Evolutionary conservation across 139 green algal genomes (phyloP).

Genomic region (Coccomyxa sp.): DNA sequence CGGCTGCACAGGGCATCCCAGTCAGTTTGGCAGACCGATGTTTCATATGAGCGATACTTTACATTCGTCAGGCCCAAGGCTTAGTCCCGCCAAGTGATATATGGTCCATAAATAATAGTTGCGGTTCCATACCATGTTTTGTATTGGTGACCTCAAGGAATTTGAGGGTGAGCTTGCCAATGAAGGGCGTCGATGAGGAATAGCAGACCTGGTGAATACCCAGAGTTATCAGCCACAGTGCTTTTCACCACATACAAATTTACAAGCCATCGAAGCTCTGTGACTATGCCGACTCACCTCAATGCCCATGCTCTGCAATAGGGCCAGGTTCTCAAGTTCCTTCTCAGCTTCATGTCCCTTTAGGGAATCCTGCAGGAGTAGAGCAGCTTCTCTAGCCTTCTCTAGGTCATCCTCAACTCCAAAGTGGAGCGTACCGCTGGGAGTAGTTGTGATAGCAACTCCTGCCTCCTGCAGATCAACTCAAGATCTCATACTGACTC

Average conservation of each 20-base stretch:
- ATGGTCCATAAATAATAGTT: background rate
- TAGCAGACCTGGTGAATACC: slow-evolving; percentile 3
- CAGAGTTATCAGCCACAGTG: background rate
- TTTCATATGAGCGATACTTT: too few relatives aligned
- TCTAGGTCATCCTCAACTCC: background rate
- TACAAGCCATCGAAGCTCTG: too few relatives aligned
- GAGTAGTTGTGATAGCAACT: background rate
- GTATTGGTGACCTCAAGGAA: background rate
- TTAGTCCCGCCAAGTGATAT: too few relatives aligned
- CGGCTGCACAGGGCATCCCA: background rate
- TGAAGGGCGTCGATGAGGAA: slow-evolving; percentile 9
- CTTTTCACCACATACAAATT: too few relatives aligned
- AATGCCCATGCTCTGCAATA: slow-evolving; percentile 5
- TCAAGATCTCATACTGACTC: too few relatives aligned
- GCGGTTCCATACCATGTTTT: background rate
- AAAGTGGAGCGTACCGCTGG: background rate
- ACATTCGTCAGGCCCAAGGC: too few relatives aligned
- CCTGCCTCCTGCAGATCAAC: background rate
- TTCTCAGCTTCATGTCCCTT: background rate
- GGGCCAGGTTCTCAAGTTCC: background rate
- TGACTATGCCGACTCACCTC: background rate
- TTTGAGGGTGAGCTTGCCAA: slow-evolving; percentile 5
- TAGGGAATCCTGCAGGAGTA: background rate
- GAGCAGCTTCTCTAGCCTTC: background rate
- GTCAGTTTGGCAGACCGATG: background rate